These are phyloP conservation scores for Trichoderma guizhouense DNA, from an alignment of 2,329 filamentous ascomycete genomes.

Conservation along the genomic window DNA sequence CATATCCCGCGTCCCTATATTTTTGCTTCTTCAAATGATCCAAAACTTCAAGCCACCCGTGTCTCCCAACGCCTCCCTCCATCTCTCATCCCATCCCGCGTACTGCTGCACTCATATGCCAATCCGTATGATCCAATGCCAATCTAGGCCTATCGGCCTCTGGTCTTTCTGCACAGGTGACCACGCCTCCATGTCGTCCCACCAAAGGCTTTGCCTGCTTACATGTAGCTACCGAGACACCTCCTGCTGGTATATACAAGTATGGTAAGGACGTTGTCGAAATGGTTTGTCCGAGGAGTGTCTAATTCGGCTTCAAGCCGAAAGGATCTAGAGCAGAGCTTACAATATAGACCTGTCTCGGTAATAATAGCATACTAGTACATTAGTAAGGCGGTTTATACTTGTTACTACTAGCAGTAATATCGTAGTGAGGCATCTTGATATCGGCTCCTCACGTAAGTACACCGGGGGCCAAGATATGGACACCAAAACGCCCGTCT, in stretches of 20 bases:
- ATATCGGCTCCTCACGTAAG: background rate
- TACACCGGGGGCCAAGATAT: background rate
- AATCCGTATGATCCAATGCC: background rate
- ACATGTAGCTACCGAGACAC: background rate
- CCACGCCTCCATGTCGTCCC: constrained; percentile 9
- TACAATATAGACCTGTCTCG: background rate
- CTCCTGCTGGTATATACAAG: background rate
- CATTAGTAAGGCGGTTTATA: background rate
- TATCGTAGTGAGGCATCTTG: background rate
- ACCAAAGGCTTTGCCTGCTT: background rate
- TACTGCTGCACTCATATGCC: background rate
- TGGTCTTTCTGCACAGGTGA: constrained; percentile 3
- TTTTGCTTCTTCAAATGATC: background rate
- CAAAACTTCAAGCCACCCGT: background rate
- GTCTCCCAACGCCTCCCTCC: background rate
- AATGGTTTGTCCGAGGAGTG: background rate
- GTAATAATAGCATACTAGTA: background rate
- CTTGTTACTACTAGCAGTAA: background rate
- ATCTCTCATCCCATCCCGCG: background rate
- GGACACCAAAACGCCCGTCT: background rate
- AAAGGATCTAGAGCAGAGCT: background rate
- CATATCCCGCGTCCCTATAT: background rate
- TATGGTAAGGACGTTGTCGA: background rate
- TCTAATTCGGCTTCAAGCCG: background rate
- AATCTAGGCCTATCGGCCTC: background rate